Evolutionary conservation across 495 filamentous ascomycete species (phyloP), one percentile per base, ranked within the genome.

Genomic region (Massariosphaeria phaeospora): DNA sequence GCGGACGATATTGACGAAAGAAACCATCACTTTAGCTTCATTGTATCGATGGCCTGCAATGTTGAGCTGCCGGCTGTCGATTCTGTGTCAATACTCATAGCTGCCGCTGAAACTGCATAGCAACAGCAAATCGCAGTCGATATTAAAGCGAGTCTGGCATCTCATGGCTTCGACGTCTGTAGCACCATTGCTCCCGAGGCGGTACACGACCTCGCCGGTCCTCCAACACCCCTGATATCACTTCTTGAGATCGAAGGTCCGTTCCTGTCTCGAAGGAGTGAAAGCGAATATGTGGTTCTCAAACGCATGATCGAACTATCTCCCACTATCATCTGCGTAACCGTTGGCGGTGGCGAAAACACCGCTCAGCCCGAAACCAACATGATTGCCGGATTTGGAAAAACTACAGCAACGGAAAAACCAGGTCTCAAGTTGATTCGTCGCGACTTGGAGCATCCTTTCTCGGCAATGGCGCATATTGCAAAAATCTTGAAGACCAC

Each of bases 301-400:
- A 44, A 26, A 26, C 10, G 8, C 17, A 23, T 44, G 5, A 10
- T 44, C 10, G 41, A 10, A 4, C 9, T 17, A 26, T 5, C 41
- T 26, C 8, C 4, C 9, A 38, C 31, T 1, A 8, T 71, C n/a
- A 48, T 74, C 15, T 73, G 71, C 69, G 66, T 72, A 0, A 70
- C 68, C 0, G 47, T 55, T 20, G 70, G 70, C 9, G 47, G 59
- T 0, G 69, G 70, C 50, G 25, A 51, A 1, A 12, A 57, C 1
- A 60, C 66, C 0, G 67, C 62, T 10, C 48, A 67, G 13, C 71
- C 70, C 0, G 46, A 65, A 21, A 53, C 56, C 12, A 65, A 65
- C 10, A 9, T 72, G 15, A 57, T 59, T 9, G 43, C 62, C 33
- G 70, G 70, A 0, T 55, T 72, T 2, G 60, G 62, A 15, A 39